Base-by-base conservation (phyloP, 176 grass and related monocot species). In the Carex parvula region DNA sequence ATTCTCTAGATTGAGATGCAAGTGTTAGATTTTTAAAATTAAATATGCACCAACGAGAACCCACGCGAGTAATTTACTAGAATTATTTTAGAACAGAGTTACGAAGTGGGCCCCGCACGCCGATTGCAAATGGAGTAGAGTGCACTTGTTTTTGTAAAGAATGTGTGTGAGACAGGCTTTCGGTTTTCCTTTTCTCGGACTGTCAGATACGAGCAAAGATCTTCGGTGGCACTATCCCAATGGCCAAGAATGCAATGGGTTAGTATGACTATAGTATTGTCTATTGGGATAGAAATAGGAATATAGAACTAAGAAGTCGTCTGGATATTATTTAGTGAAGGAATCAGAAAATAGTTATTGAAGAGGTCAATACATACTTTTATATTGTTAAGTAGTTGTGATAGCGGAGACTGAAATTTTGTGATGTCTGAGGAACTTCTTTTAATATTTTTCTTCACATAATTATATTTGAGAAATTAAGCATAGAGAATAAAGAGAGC, bases 91-190 rank as follows among this genome's bases (percentile, higher is more conserved):
- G 3, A 71, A 71, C 3, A 59, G 48, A 60, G 16, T 62, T 39
- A 81, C 57, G 6, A 64, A 41, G 0, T 54, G 62, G 62, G 60
- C 12, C 81, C 81, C 58, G 13, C 81, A 55, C 18, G 22, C 1
- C 11, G 33, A 83, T 69, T 56, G 62, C 3, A 39, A 64, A 30
- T 83, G 20, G 62, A 67, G 61, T 83, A 53, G 62, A 83, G 81
- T 83, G 81, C 60, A 83, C 35, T 82, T 55, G 22, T n/a, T n/a
- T 83, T 6, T 55, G 62, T 83, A 83, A 83, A 83, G 62, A 83
- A 83, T 68, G 62, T 48, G 81, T 69, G 81, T 55, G 60, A 21
- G 60, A 55, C 7, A 66, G 16, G 60, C 20, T 81, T 83, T 83
- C 44, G 3, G 39, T 30, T 82, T 54, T 50, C 13, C 58, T 64